A percentile compares a stretch with the other conserved stretches of the same genome.
Conservation (phyloP, 2,329 filamentous ascomycete species). For the Aspergillus bombycis region DNA sequence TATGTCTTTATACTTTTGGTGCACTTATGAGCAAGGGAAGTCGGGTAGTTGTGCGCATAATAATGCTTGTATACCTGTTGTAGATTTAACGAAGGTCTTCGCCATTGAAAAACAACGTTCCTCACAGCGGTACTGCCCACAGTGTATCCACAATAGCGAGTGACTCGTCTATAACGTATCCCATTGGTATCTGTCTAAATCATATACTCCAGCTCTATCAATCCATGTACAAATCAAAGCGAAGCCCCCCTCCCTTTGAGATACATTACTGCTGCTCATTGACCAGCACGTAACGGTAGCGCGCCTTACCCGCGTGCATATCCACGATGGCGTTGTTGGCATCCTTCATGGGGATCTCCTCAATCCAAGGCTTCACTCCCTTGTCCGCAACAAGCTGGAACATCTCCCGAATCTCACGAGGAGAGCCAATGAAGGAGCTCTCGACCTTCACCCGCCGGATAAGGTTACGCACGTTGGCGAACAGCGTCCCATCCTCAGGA, state of each 20-base stretch:
- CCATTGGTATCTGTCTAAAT: not conserved
- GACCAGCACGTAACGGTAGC: slow-evolving; percentile 51
- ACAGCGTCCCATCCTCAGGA: slow-evolving; percentile 61
- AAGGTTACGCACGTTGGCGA: slow-evolving; percentile 59
- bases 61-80: not conserved
- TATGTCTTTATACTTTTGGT: not conserved
- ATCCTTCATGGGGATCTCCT: slow-evolving; percentile 47
- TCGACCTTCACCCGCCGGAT: slow-evolving; percentile 58
- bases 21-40: not conserved
- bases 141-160: not conserved
- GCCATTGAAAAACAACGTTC: not conserved
- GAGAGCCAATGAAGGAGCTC: slow-evolving; percentile 50
- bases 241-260: no score
- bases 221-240: not conserved
- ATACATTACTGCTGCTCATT: slow-evolving; percentile 40
- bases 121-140: no score
- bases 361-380: slow-evolving; percentile 45
- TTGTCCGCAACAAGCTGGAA: slow-evolving; percentile 46
- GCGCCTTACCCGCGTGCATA: slow-evolving; percentile 49
- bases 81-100: not conserved
- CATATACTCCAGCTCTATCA: not conserved
- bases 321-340: slow-evolving; percentile 49
- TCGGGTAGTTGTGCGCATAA: not conserved
- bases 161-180: not conserved
- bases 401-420: slow-evolving; percentile 48